Base-by-base conservation (phyloP, 352 stramenopile species). In the Globisporangium mamillatum region DNA sequence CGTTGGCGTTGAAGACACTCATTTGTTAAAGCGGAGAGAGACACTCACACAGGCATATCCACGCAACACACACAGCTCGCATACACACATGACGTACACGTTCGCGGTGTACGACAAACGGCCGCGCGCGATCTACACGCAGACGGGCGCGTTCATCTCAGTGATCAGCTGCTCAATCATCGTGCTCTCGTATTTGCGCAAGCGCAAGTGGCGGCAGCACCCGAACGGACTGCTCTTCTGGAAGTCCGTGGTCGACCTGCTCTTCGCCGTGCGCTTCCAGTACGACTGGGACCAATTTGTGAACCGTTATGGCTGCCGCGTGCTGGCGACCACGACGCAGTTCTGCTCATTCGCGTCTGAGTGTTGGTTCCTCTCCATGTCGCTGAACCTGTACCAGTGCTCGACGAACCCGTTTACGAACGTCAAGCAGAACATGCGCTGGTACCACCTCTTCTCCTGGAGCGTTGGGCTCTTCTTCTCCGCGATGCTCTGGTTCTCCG, bases 361-460 rank as follows among this genome's bases (percentile, higher is more conserved):
- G 74, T 93, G 88, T 72, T 96, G 88, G 85, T 95, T 97, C 68
- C 77, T 96, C 53, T 86, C 78, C 66, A 92, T 97, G 81, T 84
- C 90, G 12, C 83, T 94, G 24, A 91, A 95, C 54, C 64, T 97
- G 46, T 93, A 94, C 68, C 81, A 92, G 56, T 92, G 85, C 71
- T 81, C 82, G 22, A 96, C 88, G 18, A 96, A 96, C 68, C 90
- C 90, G 52, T 97, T 97, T 73, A 92, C 84, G 52, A 94, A 95
- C 65, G 79, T 92, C 58, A 77, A 83, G 67, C 72, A 81, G 24
- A 95, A 90, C 67, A 72, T 90, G 66, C 75, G 78, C 20, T 80
- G 75, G 62, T 96, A 93, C 60, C 86, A 95, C 74, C 69, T 70
- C 24, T 91, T 94, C 57, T 89, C 86, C 0, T 95, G 88, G 88